A percentile compares a stretch with the other conserved stretches of the same genome.
These are phyloP conservation scores for Filobasidium uniguttulatum DNA, from an alignment of 1,284 basidiomycete genomes.

Conservation along the genomic window DNA sequence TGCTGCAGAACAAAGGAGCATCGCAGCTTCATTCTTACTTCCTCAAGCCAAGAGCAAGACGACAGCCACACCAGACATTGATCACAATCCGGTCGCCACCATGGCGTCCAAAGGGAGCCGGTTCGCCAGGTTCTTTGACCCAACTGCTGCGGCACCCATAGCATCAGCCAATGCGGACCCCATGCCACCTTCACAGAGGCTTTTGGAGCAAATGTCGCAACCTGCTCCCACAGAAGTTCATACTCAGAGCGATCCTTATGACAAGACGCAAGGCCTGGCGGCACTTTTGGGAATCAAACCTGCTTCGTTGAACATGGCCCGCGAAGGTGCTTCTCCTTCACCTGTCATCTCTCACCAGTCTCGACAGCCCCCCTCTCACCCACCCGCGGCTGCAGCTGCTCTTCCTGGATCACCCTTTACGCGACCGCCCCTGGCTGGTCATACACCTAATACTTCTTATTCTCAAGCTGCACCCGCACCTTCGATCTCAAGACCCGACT, in stretches of 20 bases:
- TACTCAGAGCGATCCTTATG: neutral
- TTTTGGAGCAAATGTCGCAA: neutral
- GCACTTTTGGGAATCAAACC: neutral
- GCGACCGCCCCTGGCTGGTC: no score
- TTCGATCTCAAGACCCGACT: no score
- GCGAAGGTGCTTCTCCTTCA: no score
- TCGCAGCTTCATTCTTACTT: neutral
- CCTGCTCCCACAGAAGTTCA: neutral
- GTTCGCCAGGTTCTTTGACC: constrained; percentile 1
- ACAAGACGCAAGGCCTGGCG: constrained; percentile 1
- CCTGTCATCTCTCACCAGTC: no score
- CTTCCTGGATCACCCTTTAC: no score
- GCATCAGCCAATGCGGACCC: neutral
- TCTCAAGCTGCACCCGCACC: no score
- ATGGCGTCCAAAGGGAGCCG: neutral
- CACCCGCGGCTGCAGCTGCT: no score
- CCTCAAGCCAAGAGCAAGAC: neutral
- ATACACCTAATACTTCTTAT: no score
- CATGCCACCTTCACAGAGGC: no score
- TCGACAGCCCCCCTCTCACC: no score
- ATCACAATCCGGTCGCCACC: no score
- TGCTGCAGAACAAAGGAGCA: neutral
- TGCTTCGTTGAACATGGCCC: neutral
- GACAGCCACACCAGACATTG: neutral
- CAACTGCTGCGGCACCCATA: neutral